These are phyloP conservation scores for Notholithocarpus densiflorus DNA, from an alignment of 306 rosid genomes.

Conservation along the genomic window DNA sequence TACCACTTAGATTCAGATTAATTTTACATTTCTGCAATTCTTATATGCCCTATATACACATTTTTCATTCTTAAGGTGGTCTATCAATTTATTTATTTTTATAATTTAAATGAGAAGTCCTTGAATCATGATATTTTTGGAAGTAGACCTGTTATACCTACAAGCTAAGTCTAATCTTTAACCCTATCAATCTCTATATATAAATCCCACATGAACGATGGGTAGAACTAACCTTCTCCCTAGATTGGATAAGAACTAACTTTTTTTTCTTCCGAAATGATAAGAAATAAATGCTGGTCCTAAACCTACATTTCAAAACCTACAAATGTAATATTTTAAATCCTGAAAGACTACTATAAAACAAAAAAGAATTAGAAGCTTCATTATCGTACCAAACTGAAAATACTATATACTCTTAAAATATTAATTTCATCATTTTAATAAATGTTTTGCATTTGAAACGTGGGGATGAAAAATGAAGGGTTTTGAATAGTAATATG, in stretches of 20 bases:
- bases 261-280: too few species aligned
- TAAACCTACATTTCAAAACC: background rate
- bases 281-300: background rate
- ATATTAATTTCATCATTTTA: too few species aligned
- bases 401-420: background rate
- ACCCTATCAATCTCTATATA: background rate
- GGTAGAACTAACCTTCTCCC: too few species aligned
- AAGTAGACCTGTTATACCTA: background rate
- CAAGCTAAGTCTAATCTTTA: background rate
- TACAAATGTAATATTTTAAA: background rate
- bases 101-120: background rate
- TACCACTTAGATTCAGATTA: background rate
- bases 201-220: too few species aligned
- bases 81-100: background rate
- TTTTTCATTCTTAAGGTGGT: background rate
- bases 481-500: too few species aligned
- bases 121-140: background rate
- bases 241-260: too few species aligned
- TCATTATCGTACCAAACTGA: background rate
- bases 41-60: background rate
- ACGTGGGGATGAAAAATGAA: too few species aligned
- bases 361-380: background rate
- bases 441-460: too few species aligned
- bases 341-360: background rate
- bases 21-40: too few species aligned